Percentiles rank a stretch among this genome's conserved stretches.
These are phyloP conservation scores for Tricholoma flavovirens DNA, from an alignment of 768 basidiomycete genomes.

Conservation along the genomic window DNA sequence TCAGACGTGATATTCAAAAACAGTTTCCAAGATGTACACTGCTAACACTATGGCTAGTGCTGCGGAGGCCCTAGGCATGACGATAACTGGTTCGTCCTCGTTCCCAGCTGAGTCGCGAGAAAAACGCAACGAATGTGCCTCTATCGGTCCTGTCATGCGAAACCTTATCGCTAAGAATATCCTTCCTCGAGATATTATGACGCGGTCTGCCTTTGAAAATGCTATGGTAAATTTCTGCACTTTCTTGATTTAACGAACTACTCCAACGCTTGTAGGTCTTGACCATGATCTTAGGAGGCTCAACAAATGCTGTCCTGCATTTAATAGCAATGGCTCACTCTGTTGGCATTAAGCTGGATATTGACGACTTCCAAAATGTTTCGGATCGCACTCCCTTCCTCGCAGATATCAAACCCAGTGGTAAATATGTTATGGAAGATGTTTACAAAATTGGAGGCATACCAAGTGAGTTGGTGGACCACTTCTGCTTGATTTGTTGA, in stretches of 20 bases:
- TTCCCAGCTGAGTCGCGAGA: conserved; percentile 92
- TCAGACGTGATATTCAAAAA: background rate
- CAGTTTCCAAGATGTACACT: conserved; percentile 77
- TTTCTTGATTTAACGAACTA: conserved; percentile 1
- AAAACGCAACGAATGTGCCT: conserved; percentile 79
- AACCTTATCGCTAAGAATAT: conserved; percentile 89
- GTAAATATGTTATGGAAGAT: conserved; percentile 99
- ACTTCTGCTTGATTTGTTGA: background rate
- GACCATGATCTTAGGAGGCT: conserved; percentile 96
- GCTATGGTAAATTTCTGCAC: conserved; percentile 65
- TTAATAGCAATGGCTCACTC: conserved; percentile 96
- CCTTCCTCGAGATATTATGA: conserved; percentile 95
- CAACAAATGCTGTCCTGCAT: conserved; percentile 96
- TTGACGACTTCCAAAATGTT: conserved; percentile 92
- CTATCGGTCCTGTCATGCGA: conserved; percentile 77
- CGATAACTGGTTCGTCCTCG: conserved; percentile 93
- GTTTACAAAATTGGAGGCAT: conserved; percentile 94
- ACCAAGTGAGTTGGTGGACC: conserved; percentile 59
- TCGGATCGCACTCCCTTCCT: conserved; percentile 93
- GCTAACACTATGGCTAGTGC: conserved; percentile 99
- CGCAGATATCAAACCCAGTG: conserved; percentile 94
- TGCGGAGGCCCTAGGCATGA: conserved; percentile 93
- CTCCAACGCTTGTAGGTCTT: conserved; percentile 55
- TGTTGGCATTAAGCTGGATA: conserved; percentile 79
- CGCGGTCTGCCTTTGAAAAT: conserved; percentile 92